phyloP scores from a whole-genome alignment of 192 early-diverging fungal genomes.

The Coemansia sp. region DNA sequence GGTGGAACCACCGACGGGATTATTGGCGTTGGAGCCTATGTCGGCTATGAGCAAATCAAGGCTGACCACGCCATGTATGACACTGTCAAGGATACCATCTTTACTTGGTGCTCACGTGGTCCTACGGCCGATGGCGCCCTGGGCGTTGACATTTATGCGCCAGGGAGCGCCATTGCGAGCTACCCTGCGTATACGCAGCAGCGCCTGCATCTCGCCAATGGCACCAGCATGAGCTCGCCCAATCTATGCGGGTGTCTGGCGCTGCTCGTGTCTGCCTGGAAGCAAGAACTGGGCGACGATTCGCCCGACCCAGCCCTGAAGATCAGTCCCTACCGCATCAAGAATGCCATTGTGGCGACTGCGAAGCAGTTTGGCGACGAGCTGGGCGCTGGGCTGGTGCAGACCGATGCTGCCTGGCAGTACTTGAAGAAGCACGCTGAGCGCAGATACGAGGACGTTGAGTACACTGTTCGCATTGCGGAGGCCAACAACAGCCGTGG shows the following conservation, averaged over 20 bases:
- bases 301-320: slow-evolving; percentile 59
- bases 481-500: slow-evolving; percentile 53
- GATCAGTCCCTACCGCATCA: slow-evolving; percentile 82
- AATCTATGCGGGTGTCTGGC: slow-evolving; percentile 88
- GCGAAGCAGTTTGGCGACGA: slow-evolving; percentile 79
- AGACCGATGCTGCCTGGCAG: slow-evolving; percentile 86
- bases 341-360: slow-evolving; percentile 73
- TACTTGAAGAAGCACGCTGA: slow-evolving; percentile 68
- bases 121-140: slow-evolving; percentile 83
- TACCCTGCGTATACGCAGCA: slow-evolving; percentile 81
- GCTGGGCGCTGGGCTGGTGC: slow-evolving; percentile 78
- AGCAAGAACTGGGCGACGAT: slow-evolving; percentile 47
- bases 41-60: slow-evolving; percentile 80
- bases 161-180: slow-evolving; percentile 91
- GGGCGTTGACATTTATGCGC: slow-evolving; percentile 82
- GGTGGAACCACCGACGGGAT: slow-evolving; percentile 72
- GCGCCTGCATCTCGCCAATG: slow-evolving; percentile 81
- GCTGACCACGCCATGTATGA: slow-evolving; percentile 87
- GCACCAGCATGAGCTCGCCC: slow-evolving; percentile 94
- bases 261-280: slow-evolving; percentile 85
- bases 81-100: slow-evolving; percentile 72
- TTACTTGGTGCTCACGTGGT: slow-evolving; percentile 90
- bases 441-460: slow-evolving; percentile 67
- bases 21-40: slow-evolving; percentile 93
- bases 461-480: slow-evolving; percentile 57